Conservation (phyloP, 441 rosid genomes). For the Pelargonium cotyledonis region DNA sequence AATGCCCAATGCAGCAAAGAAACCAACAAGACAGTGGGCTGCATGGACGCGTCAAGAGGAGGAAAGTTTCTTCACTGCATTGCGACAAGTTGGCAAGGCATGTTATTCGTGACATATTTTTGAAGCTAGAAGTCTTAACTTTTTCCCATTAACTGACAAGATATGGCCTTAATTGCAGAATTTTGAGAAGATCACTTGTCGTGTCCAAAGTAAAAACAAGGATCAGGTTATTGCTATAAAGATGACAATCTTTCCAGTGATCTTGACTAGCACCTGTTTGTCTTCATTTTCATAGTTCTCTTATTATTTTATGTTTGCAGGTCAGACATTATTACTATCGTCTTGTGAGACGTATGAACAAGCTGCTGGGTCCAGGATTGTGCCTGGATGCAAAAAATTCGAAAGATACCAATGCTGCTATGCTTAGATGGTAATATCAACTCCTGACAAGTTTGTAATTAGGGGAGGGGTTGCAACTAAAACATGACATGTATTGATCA, state of each 20-base stretch:
- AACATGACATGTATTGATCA: no score
- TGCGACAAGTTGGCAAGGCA: conserved; percentile 98
- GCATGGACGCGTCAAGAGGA: conserved; percentile 99
- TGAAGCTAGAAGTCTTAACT: neutral
- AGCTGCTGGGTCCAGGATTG: conserved; percentile 79
- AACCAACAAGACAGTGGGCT: conserved; percentile 94
- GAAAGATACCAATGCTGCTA: conserved; percentile 93
- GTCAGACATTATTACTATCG: conserved; percentile 97
- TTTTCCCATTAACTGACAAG: conserved; percentile 14
- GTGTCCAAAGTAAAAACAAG: conserved; percentile 94
- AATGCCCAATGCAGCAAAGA: conserved; percentile 52
- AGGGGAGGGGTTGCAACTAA: no score
- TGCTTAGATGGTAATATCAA: conserved; percentile 79
- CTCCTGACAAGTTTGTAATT: no score
- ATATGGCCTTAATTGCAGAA: conserved; percentile 45
- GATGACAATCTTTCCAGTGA: conserved; percentile 11
- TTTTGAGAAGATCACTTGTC: conserved; percentile 93
- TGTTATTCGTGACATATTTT: conserved; percentile 15
- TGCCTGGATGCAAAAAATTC: conserved; percentile 95
- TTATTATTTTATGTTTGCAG: conserved; percentile 35
- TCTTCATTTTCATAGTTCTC: conserved; percentile 14
- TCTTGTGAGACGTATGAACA: conserved; percentile 96
- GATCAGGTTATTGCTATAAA: conserved; percentile 64
- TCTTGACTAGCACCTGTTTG: conserved; percentile 19
- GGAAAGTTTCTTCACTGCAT: conserved; percentile 91